phyloP scores from a whole-genome alignment of 2,329 filamentous ascomycete genomes.

The Cladosporium halotolerans region DNA sequence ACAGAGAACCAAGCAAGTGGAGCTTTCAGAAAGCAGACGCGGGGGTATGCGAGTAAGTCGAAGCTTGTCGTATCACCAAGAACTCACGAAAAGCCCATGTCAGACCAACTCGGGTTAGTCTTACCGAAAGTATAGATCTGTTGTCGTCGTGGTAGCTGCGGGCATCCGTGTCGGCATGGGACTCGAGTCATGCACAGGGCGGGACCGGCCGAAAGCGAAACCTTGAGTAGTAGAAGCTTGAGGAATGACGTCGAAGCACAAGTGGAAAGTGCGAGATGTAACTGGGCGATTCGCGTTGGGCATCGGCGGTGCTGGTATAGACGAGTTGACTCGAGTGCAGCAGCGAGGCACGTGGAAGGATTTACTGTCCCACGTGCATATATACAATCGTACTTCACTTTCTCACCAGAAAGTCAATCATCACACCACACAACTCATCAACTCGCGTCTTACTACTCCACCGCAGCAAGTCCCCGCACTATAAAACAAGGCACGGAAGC shows the following conservation, averaged over 20 bases:
- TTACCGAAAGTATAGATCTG: too few species aligned
- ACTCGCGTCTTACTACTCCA: not conserved
- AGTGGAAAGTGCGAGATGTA: not conserved
- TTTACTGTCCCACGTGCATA: not conserved
- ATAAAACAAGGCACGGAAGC: slow-evolving; percentile 5
- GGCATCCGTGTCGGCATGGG: too few species aligned
- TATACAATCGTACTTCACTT: not conserved
- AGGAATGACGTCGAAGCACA: not conserved
- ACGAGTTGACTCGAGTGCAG: not conserved
- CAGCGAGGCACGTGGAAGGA: too few species aligned
- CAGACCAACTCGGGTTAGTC: not conserved
- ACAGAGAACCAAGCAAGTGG: not conserved
- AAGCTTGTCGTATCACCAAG: not conserved
- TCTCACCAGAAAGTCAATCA: not conserved
- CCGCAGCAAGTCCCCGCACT: slow-evolving; percentile 3
- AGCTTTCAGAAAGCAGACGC: too few species aligned
- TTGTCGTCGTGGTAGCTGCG: too few species aligned
- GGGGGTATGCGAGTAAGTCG: too few species aligned
- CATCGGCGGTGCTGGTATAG: slow-evolving; percentile 2
- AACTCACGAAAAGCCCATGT: not conserved
- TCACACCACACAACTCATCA: not conserved
- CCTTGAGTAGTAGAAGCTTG: not conserved
- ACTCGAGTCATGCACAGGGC: too few species aligned
- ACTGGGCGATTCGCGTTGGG: slow-evolving; percentile 8
- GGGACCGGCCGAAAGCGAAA: not conserved